Percentiles rank a stretch among this genome's conserved stretches.
These are phyloP conservation scores for Nannizzia gypsea DNA, from an alignment of 2,329 filamentous ascomycete genomes.

Conservation along the genomic window DNA sequence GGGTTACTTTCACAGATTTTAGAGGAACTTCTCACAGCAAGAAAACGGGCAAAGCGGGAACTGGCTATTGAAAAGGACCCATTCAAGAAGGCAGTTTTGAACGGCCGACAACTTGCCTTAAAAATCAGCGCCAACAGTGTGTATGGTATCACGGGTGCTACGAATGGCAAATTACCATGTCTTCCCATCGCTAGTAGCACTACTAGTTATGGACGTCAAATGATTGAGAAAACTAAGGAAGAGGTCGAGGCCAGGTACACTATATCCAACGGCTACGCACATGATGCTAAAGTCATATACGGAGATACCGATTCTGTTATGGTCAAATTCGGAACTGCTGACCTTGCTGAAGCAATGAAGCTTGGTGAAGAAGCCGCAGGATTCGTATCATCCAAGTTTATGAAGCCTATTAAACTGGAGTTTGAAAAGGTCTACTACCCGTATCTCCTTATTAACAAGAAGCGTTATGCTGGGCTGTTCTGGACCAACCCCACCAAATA, in stretches of 20 bases:
- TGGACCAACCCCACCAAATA: conserved; percentile 92
- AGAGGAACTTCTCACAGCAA: conserved; percentile 77
- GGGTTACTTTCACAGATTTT: conserved; percentile 89
- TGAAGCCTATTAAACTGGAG: conserved; percentile 95
- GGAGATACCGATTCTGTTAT: conserved; percentile 99
- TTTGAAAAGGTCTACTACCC: conserved; percentile 99
- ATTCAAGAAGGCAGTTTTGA: conserved; percentile 95
- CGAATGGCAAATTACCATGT: conserved; percentile 89
- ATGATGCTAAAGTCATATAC: conserved; percentile 95
- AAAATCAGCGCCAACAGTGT: conserved; percentile 97
- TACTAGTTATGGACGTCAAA: conserved; percentile 90
- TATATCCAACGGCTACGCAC: conserved; percentile 84
- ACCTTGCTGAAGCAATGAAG: conserved; percentile 81
- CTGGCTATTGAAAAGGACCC: conserved; percentile 79
- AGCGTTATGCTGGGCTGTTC: conserved; percentile 93
- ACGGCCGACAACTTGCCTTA: conserved; percentile 89
- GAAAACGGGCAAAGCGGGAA: conserved; percentile 90
- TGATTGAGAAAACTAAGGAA: conserved; percentile 97
- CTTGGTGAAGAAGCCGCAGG: conserved; percentile 85
- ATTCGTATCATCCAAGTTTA: conserved; percentile 81
- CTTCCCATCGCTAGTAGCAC: conserved; percentile 92
- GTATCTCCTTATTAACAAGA: conserved; percentile 98
- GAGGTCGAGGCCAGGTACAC: conserved; percentile 85
- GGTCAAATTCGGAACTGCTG: conserved; percentile 92
- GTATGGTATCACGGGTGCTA: conserved; percentile 93